Percentiles rank a stretch among this genome's conserved stretches.
These are phyloP conservation scores for Bothriochloa decipiens DNA, from an alignment of 176 grass and related monocot genomes.

Conservation along the genomic window DNA sequence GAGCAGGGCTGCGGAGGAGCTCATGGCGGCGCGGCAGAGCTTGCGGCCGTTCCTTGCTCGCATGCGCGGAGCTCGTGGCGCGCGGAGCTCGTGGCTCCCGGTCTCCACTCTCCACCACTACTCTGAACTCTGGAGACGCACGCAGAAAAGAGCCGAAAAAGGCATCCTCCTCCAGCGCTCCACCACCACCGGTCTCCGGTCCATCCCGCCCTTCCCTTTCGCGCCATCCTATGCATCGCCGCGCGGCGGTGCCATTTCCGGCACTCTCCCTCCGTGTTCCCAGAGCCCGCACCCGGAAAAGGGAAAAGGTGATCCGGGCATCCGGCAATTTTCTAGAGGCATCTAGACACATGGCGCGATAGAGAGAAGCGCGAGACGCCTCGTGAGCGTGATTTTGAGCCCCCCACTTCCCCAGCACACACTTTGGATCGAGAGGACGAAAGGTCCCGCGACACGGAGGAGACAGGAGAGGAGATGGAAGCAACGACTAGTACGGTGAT, in stretches of 20 bases:
- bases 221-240: not conserved
- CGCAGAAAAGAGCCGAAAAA: not conserved
- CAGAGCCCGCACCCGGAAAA: not conserved
- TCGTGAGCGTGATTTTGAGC: conserved; percentile 30
- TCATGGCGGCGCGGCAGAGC: too few relatives aligned
- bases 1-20: too few relatives aligned
- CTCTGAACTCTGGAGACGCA: not conserved
- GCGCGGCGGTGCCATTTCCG: not conserved
- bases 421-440: not conserved
- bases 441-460: not conserved
- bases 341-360: not conserved
- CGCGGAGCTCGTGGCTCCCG: too few relatives aligned
- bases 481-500: not conserved
- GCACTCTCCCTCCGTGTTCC: not conserved
- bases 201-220: not conserved
- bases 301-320: not conserved
- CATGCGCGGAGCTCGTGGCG: too few relatives aligned
- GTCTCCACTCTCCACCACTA: too few relatives aligned
- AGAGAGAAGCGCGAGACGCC: conserved; percentile 10
- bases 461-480: not conserved
- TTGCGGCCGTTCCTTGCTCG: too few relatives aligned
- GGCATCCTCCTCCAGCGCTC: not conserved
- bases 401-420: not conserved
- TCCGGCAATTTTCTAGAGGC: conserved; percentile 1
- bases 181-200: not conserved